Evolutionary conservation across 1,284 basidiomycete species (phyloP).

Genomic region (Baeospora myosura): DNA sequence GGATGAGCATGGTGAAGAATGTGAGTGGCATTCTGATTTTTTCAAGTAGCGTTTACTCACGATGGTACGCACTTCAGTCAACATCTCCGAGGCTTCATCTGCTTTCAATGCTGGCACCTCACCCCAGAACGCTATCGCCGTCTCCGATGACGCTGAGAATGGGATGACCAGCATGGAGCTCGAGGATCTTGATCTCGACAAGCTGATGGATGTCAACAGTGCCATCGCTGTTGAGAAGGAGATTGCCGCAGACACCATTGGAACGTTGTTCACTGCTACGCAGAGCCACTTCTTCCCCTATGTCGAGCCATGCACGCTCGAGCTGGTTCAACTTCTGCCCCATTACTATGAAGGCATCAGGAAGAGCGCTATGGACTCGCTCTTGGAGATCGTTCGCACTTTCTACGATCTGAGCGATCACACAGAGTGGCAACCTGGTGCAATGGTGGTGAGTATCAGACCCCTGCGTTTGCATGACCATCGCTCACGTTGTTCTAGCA

Average conservation of each 20-base stretch:
- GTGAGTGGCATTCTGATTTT: constrained; percentile 25
- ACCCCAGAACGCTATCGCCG: constrained; percentile 58
- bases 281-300: constrained; percentile 86
- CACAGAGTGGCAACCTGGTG: constrained; percentile 78
- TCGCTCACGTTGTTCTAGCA: neutral
- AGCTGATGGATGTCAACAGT: constrained; percentile 87
- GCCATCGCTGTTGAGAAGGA: constrained; percentile 99
- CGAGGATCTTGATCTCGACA: constrained; percentile 82
- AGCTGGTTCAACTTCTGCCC: constrained; percentile 75
- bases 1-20: constrained; percentile 71
- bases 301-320: constrained; percentile 72
- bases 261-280: constrained; percentile 84
- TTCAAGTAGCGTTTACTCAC: constrained; percentile 3
- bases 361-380: constrained; percentile 86
- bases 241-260: constrained; percentile 95
- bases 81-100: constrained; percentile 41
- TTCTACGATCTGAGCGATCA: constrained; percentile 88
- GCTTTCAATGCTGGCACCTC: constrained; percentile 71
- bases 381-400: constrained; percentile 87
- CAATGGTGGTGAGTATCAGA: constrained; percentile 42
- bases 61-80: constrained; percentile 26
- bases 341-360: constrained; percentile 99
- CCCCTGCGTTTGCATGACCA: constrained; percentile 3
- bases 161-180: constrained; percentile 64
- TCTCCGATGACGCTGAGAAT: constrained; percentile 47